A percentile compares a stretch with the other conserved stretches of the same genome.
Conservation (phyloP, 345 rosid species). For the Microcos paniculata region DNA sequence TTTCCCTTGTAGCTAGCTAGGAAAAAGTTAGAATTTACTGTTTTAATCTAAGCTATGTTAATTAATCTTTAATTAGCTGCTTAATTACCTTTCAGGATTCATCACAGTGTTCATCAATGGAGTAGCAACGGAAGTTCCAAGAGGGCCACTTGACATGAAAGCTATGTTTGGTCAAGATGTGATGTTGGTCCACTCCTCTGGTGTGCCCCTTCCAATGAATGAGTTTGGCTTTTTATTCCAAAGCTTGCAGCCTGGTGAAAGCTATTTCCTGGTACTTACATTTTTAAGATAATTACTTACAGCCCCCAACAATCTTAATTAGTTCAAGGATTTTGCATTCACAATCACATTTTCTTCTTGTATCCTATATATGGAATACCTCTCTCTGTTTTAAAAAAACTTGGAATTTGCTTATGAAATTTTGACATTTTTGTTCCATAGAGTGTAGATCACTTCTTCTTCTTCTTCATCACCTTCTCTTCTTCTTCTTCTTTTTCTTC, state of each 20-base stretch:
- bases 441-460: background rate
- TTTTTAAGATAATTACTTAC: background rate
- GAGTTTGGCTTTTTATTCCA: conserved; percentile 77
- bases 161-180: conserved; percentile 75
- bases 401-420: background rate
- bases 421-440: conserved; percentile 2
- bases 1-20: too few relatives aligned
- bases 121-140: conserved; percentile 70
- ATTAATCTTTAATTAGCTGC: background rate
- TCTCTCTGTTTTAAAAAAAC: too few relatives aligned
- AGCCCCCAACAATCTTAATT: background rate
- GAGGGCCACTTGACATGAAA: conserved; percentile 76
- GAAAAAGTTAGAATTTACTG: background rate
- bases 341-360: background rate
- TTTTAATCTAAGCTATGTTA: background rate
- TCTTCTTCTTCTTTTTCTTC: background rate
- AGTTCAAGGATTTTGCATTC: background rate
- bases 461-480: background rate
- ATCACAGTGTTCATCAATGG: conserved; percentile 87
- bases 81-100: conserved; percentile 39
- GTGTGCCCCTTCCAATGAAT: conserved; percentile 67
- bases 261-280: conserved; percentile 85
- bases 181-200: conserved; percentile 73
- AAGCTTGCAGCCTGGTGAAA: conserved; percentile 83
- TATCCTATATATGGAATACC: too few relatives aligned